Evolutionary conservation across 192 early-diverging fungal species (phyloP), one percentile per base, ranked within the genome.

Genomic region (Coemansia sp.): DNA sequence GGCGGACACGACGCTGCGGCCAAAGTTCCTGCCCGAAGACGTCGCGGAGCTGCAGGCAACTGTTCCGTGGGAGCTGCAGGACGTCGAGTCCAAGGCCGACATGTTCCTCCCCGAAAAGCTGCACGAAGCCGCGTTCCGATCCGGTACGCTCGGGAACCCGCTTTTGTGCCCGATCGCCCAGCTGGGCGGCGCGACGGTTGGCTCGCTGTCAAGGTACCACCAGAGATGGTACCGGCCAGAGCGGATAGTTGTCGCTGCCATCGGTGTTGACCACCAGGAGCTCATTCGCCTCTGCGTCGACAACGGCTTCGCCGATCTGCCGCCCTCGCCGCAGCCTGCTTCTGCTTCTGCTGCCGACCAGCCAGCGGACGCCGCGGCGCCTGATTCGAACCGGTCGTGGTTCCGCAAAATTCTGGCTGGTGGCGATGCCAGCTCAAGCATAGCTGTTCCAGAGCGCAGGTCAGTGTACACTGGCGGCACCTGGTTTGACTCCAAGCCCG

Each of bases 191-290:
- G 88, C 94, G 61, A 89, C 87, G 1, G 82, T 88, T 1, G 83
- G 85, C 2, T 65, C 83, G 16, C 84, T 98, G 33, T 83, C 78
- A 31, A 54, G 77, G 6, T 98, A 89, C 67, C 88, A 89, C 48
- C 62, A 80, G 18, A 86, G 74, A 10, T 96, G 94, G 95, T 95
- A 89, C 70, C 83, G 87, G 6, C 95, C 96, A 0, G 91, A 96
- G 54, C 86, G 95, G 42, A 93, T 98, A 48, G 93, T 95, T 3
- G 81, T 98, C 14, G 89, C 91, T 3, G 92, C 88, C 4, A 85
- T 90, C 24, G 97, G 97, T 5, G 84, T 91, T 38, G 84, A 87
- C 23, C 97, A 98, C 60, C 87, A 90, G n/a, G 72, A 86, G 42
- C 81, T 95, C 0, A 89, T 95, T 0, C 81, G 85, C 28, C 43